Base-by-base conservation (phyloP, 768 basidiomycete species). In the Tulasnella sp. region DNA sequence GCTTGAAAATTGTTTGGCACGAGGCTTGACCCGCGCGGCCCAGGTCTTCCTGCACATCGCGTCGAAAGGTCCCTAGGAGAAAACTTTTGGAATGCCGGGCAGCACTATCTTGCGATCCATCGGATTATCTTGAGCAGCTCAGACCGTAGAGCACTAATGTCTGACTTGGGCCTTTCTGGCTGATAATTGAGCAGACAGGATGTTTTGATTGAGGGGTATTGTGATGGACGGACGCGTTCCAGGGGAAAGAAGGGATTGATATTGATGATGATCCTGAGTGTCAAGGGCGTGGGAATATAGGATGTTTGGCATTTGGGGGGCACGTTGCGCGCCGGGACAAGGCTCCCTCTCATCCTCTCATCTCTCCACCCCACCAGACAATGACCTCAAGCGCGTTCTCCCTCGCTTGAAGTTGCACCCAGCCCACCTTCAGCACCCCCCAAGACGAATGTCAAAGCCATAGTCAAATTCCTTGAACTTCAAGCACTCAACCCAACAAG, bases 181-280 rank as follows among this genome's bases (percentile, higher is more conserved):
- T 28, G 60, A 64, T 12, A 9, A 24, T 12, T 18, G 24, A 64
- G 31, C 6, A 24, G 60, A 11, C 24, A 2, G 60, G 31, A 31
- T 28, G 31, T 31, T n/a, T n/a, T 64, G 60, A 64, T 64, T 64
- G 60, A 64, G 60, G 60, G 60, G 24, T 31, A 64, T 64, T 64
- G 31, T 64, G 60, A 64, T 64, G 60, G 12, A 5, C 48, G 48
- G 48, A 50, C 60, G 60, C 24, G 60, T 64, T 64, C 60, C 60
- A 64, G 60, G 60, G 60, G 18, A 7, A 31, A 12, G 22, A 64
- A 31, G 60, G 60, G n/a, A 22, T 64, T 28, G 31, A 64, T 64
- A 64, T 64, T 64, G 60, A 64, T 64, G 60, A 64, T 64, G 60
- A 64, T 64, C 60, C 60, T 64, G 60, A 64, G 60, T 60, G 60